Conservation (phyloP, 2,329 filamentous ascomycete genomes). For the Microascus cirrosus region DNA sequence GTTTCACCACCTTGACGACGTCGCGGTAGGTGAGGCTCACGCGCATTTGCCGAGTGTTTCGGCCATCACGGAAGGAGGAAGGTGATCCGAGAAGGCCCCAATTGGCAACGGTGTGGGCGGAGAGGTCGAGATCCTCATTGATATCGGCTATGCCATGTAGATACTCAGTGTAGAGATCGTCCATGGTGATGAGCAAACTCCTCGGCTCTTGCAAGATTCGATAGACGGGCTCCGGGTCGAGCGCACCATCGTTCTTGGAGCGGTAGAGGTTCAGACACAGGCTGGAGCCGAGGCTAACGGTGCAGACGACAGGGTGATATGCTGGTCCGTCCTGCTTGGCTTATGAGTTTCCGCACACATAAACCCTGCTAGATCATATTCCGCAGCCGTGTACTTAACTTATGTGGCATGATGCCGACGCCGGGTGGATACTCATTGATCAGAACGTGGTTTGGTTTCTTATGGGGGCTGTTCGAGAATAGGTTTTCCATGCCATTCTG, state of each 20-base stretch:
- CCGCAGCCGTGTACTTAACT: conserved; percentile 30
- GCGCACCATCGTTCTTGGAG: conserved; percentile 48
- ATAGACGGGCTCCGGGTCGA: conserved; percentile 38
- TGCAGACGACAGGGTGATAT: conserved; percentile 82
- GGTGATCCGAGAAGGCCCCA: conserved; percentile 54
- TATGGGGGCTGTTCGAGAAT: conserved; percentile 58
- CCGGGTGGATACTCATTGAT: conserved; percentile 86
- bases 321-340: conserved; percentile 58
- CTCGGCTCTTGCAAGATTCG: conserved; percentile 72
- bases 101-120: conserved; percentile 52
- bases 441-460: conserved; percentile 76
- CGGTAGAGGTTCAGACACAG: conserved; percentile 69
- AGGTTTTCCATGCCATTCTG: conserved; percentile 24
- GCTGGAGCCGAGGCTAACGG: conserved; percentile 70
- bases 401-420: conserved; percentile 94
- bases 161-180: conserved; percentile 55
- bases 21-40: conserved; percentile 76
- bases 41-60: conserved; percentile 46
- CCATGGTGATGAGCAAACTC: conserved; percentile 65
- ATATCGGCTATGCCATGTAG: conserved; percentile 65
- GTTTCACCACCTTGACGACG: conserved; percentile 68
- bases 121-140: conserved; percentile 54
- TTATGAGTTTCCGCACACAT: conserved; percentile 12
- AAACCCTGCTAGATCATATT: neutral
- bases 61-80: conserved; percentile 34